A percentile compares a stretch with the other conserved stretches of the same genome.
Evolutionary conservation across 495 filamentous ascomycete species (phyloP).

Genomic region (Xylaria scruposa): DNA sequence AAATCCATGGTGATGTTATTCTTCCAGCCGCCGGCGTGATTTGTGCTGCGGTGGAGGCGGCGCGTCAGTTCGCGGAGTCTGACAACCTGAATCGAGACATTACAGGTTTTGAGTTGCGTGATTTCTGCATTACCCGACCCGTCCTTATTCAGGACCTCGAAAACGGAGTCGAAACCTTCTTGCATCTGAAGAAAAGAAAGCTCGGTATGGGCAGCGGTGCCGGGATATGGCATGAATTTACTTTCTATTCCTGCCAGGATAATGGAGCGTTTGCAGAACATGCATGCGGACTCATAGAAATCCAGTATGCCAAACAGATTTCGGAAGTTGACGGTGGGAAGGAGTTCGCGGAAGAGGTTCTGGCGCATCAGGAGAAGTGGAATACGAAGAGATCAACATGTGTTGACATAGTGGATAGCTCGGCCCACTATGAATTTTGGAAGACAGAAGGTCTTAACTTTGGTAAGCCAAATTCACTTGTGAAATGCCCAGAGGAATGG

Average conservation of each 20-base stretch:
- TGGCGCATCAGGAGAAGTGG: background rate
- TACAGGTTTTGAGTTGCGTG: constrained; percentile 6
- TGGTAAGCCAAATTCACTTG: background rate
- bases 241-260: background rate
- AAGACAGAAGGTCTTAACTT: constrained; percentile 1
- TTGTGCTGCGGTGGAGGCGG: constrained; percentile 5
- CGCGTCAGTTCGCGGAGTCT: background rate
- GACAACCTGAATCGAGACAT: background rate
- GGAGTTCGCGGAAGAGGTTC: constrained; percentile 3
- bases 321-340: constrained; percentile 10
- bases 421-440: background rate
- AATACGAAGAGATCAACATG: background rate
- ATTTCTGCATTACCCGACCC: background rate
- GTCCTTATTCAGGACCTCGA: constrained; percentile 1
- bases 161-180: background rate
- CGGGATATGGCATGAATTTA: constrained; percentile 6
- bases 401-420: background rate
- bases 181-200: constrained; percentile 7
- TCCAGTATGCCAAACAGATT: background rate
- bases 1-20: background rate
- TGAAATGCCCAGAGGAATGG: background rate
- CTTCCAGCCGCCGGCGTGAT: background rate
- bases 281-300: constrained; percentile 4
- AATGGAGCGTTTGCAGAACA: constrained; percentile 6
- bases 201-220: constrained; percentile 12